Evolutionary conservation across 2,329 filamentous ascomycete genomes (phyloP), one percentile per base, ranked within the genome.

Genomic region (Aquanectria penicillioides): DNA sequence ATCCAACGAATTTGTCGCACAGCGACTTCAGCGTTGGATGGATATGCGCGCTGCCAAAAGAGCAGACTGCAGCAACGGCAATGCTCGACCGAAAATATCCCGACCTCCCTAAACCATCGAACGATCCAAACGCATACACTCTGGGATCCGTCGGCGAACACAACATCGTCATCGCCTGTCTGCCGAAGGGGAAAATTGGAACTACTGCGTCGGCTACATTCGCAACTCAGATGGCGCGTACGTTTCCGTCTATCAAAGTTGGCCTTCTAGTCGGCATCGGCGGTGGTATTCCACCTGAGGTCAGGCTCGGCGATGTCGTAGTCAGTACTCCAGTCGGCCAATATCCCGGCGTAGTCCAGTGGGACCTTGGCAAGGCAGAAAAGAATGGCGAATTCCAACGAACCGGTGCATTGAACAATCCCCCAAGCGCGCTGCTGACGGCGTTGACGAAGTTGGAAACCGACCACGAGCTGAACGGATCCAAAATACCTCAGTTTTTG

Each of bases 211-310:
- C 50, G 1, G 34, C 59, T 1, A 26, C 23, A 1, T 37, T 54
- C 6, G 29, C 17, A 4, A 57, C 3, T 9, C 29, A 49, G 5
- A 56, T 56, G 52, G 11, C 26, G 4, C 36, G 23, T 25, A 56
- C 12, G 11, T 56, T 56, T 17, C 34, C 43, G 3, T 48, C 34
- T 8, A n/a, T 41, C 13, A 22, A 36, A 6, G 25, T 48, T 8
- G 52, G 52, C 1, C 22, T 56, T 1, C 33, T 56, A 34, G 52
- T 56, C 10, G 52, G 52, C 3, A 34, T 56, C 6, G 43, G 26
- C 3, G 52, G 52, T 6, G 52, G 52, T n/a, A 43, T 43, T 20
- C 46, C 46, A 7, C 18, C 5, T 6, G 38, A 52, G 4, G 26
- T 34, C 25, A 26, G 37, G 12, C 22, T 43, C 6, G 38, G 37